phyloP scores from a whole-genome alignment of 2,329 filamentous ascomycete species.

The Xylariaceae sp. region DNA sequence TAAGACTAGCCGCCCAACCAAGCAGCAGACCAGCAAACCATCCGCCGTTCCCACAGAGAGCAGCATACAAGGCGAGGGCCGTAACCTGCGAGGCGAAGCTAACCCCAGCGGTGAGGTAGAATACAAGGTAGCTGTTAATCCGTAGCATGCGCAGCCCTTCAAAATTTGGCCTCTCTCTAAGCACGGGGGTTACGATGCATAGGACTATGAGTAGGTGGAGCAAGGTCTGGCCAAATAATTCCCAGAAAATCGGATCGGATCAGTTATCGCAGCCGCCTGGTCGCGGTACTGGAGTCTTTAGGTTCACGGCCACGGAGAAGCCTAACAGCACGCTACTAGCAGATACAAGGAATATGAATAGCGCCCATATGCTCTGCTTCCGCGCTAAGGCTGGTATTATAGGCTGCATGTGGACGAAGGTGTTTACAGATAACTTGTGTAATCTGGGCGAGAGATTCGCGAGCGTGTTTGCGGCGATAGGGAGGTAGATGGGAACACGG shows the following conservation, averaged over 20 bases:
- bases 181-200: neutral
- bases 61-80: constrained; percentile 7
- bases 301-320: constrained; percentile 11
- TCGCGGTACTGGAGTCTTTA: neutral
- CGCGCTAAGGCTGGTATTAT: neutral
- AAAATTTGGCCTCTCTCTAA: neutral
- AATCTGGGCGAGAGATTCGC: no score
- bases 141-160: neutral
- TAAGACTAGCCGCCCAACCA: constrained; percentile 7
- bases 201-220: constrained; percentile 5
- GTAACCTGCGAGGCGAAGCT: neutral
- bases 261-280: neutral
- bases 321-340: constrained; percentile 7
- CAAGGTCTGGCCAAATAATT: neutral
- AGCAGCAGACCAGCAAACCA: constrained; percentile 8
- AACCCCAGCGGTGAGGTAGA: neutral
- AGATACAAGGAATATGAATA: neutral
- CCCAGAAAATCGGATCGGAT: constrained; percentile 14
- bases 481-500: no score
- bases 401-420: no score
- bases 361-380: constrained; percentile 8
- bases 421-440: no score
- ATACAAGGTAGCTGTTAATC: neutral
- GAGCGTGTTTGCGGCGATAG: no score
- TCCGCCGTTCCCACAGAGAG: constrained; percentile 7